These are phyloP conservation scores for Dianthus caryophyllus DNA, from an alignment of 148 eudicot genomes.

Conservation along the genomic window DNA sequence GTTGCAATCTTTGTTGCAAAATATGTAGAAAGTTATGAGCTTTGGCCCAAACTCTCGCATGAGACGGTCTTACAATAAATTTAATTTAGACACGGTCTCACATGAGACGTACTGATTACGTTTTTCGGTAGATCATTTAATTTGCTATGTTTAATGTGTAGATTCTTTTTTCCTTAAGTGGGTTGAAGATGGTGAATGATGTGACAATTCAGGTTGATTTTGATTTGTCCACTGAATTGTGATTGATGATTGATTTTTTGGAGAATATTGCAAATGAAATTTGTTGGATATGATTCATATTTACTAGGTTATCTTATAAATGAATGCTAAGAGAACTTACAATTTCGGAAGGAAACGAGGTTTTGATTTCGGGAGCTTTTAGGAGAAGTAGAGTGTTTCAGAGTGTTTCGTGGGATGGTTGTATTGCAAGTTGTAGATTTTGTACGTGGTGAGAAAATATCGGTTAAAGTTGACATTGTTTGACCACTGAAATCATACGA, in stretches of 20 bases:
- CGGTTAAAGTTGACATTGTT: too few species aligned
- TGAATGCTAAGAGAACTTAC: background rate
- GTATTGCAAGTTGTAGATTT: background rate
- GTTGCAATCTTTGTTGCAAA: background rate
- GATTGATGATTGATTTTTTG: constrained; percentile 1
- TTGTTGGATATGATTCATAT: background rate
- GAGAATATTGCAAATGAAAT: background rate
- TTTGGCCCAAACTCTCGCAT: too few species aligned
- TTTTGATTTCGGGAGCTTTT: background rate
- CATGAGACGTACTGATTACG: too few species aligned
- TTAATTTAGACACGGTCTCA: background rate
- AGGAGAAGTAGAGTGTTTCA: background rate
- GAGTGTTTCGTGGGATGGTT: background rate
- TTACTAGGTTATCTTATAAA: background rate
- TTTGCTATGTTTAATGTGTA: background rate
- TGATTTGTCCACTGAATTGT: background rate
- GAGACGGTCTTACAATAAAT: too few species aligned
- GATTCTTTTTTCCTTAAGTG: background rate
- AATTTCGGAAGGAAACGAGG: background rate
- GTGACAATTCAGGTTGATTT: background rate
- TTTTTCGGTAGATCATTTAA: background rate
- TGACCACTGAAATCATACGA: too few species aligned
- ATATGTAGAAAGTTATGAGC: background rate
- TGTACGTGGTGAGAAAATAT: too few species aligned
- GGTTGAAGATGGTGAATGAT: constrained; percentile 8